Evolutionary conservation across 371 early-diverging fungal genomes (phyloP).

Genomic region (Mucor irregularis): DNA sequence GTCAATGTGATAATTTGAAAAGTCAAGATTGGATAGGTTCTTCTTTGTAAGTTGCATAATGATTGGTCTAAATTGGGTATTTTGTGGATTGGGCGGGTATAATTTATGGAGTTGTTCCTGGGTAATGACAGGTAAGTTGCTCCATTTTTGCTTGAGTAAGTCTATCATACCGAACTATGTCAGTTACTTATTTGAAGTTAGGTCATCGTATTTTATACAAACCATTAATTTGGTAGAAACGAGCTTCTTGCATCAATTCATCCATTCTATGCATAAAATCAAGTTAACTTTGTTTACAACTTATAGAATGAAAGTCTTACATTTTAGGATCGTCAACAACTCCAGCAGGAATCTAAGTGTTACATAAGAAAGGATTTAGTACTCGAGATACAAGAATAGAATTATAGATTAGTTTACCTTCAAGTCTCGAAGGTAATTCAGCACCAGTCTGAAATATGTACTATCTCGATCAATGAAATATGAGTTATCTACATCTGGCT

Average conservation of each 20-base stretch:
- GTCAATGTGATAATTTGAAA: slow-evolving; percentile 37
- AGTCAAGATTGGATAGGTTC: slow-evolving; percentile 32
- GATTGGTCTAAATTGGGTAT: slow-evolving; percentile 2
- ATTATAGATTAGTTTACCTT: slow-evolving; percentile 14
- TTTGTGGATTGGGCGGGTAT: slow-evolving; percentile 14
- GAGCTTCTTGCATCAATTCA: slow-evolving; percentile 46
- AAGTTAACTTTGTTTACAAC: neutral
- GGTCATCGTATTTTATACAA: neutral
- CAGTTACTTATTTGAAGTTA: neutral
- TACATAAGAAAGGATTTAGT: no score
- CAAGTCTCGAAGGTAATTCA: slow-evolving; percentile 45
- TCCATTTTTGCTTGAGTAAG: slow-evolving; percentile 32
- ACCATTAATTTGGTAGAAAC: slow-evolving; percentile 36
- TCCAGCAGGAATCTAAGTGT: slow-evolving; percentile 39
- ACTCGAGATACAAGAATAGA: no score
- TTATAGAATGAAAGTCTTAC: slow-evolving; percentile 10
- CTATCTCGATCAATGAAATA: slow-evolving; percentile 50
- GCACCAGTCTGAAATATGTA: slow-evolving; percentile 40
- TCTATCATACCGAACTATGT: no score
- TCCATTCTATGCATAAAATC: slow-evolving; percentile 30
- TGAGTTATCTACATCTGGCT: slow-evolving; percentile 39
- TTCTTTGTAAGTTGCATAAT: slow-evolving; percentile 24
- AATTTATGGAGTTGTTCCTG: slow-evolving; percentile 31
- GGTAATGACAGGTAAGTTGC: slow-evolving; percentile 24
- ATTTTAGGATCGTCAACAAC: slow-evolving; percentile 36